These are phyloP conservation scores for Candida tropicalis DNA, from an alignment of 1,139 yeast genomes.

Conservation along the genomic window DNA sequence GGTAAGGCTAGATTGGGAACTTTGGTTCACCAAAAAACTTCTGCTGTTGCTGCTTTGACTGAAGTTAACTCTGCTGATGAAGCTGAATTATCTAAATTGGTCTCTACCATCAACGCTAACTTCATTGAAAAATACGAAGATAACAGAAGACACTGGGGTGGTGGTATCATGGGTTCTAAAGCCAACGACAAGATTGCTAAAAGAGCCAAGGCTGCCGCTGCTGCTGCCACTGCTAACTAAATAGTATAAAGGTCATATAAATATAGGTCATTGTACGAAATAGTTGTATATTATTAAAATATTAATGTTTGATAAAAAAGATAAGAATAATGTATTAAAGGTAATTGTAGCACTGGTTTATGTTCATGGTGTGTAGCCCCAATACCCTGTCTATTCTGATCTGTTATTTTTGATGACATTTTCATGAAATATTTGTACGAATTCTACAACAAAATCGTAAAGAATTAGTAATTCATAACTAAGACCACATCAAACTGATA, in stretches of 20 bases:
- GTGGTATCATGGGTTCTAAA: conserved; percentile 93
- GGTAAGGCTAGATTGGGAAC: conserved; percentile 99
- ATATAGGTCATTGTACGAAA: background rate
- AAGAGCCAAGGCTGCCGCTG: conserved; percentile 45
- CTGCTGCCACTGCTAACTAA: conserved; percentile 53
- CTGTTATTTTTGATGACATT: no score
- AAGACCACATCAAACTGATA: no score
- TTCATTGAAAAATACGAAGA: conserved; percentile 92
- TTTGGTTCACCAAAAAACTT: conserved; percentile 94
- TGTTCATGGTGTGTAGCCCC: no score
- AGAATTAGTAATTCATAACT: no score
- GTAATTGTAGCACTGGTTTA: no score
- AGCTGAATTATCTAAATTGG: conserved; percentile 88
- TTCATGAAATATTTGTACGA: no score
- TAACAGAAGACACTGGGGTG: conserved; percentile 99
- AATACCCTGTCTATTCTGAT: no score
- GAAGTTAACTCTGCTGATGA: conserved; percentile 94
- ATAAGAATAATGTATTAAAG: no score
- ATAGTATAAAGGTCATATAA: conserved; percentile 2
- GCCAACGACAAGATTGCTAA: conserved; percentile 70
- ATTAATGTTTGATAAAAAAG: conserved; percentile 23
- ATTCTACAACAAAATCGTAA: no score
- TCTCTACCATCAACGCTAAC: conserved; percentile 92
- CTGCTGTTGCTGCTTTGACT: conserved; percentile 95
- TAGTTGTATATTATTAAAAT: conserved; percentile 2